Conservation (phyloP, 1,284 basidiomycete species). For the Austroboletus rostrupii region DNA sequence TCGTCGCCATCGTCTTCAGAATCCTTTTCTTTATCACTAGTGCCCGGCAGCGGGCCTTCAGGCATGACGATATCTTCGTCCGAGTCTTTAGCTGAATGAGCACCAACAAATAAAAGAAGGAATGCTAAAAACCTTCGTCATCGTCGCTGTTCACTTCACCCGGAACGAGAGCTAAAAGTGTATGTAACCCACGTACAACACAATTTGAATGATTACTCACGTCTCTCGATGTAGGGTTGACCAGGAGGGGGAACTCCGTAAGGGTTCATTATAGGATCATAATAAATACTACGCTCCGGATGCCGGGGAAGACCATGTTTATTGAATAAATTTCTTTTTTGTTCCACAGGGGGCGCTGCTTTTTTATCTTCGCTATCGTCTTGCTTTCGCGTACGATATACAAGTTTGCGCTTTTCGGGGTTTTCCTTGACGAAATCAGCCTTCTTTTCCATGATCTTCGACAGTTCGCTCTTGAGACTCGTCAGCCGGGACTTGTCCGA, state of each 20-base stretch:
- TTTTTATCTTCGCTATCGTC: conserved; percentile 43
- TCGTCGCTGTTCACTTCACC: conserved; percentile 64
- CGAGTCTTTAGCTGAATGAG: conserved; percentile 21
- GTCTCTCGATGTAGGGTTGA: conserved; percentile 87
- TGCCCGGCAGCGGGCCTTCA: conserved; percentile 61
- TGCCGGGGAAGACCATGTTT: conserved; percentile 79
- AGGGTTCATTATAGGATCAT: conserved; percentile 90
- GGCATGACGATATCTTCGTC: conserved; percentile 71
- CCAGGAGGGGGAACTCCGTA: conserved; percentile 95
- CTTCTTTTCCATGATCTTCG: conserved; percentile 79
- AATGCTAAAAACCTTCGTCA: conserved; percentile 36
- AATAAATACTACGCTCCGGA: conserved; percentile 89
- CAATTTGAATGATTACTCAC: conserved; percentile 41
- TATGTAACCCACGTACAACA: conserved; percentile 1
- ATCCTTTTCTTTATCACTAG: conserved; percentile 34
- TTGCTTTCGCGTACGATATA: conserved; percentile 54
- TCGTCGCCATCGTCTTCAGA: conserved; percentile 55
- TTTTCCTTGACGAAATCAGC: conserved; percentile 88
- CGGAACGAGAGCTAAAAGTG: conserved; percentile 48
- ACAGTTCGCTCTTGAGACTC: conserved; percentile 73
- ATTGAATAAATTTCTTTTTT: conserved; percentile 68
- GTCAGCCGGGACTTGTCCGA: conserved; percentile 54
- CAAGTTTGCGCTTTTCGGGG: conserved; percentile 80
- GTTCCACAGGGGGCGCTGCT: conserved; percentile 41
- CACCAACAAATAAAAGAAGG: background rate